Evolutionary conservation across 768 basidiomycete species (phyloP).

Genomic region (Paxillus ammoniavirescens): DNA sequence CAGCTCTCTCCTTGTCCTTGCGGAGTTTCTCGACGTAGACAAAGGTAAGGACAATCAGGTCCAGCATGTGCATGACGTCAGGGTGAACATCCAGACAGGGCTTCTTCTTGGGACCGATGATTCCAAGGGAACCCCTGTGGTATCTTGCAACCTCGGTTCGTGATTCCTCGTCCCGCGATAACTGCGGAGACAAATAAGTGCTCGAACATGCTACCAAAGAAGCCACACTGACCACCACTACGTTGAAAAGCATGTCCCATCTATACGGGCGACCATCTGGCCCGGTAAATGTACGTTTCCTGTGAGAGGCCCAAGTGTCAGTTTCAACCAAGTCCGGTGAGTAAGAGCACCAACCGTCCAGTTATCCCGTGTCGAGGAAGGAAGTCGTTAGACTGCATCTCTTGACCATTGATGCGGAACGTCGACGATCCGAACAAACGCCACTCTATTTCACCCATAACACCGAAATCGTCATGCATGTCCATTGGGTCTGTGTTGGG

Average conservation of each 20-base stretch:
- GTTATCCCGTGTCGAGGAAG: slow-evolving; percentile 20
- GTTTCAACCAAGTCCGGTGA: background rate
- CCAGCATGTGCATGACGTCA: slow-evolving; percentile 22
- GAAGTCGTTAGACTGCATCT: slow-evolving; percentile 25
- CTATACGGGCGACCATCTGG: slow-evolving; percentile 34
- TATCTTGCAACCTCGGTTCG: slow-evolving; percentile 20
- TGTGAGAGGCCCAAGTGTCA: background rate
- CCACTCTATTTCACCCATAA: slow-evolving; percentile 37
- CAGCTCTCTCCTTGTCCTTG: slow-evolving; percentile 19
- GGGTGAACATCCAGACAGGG: slow-evolving; percentile 21
- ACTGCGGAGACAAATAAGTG: slow-evolving; percentile 5
- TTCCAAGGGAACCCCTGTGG: slow-evolving; percentile 15
- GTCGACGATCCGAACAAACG: slow-evolving; percentile 27
- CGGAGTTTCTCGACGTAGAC: slow-evolving; percentile 33
- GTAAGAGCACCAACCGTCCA: slow-evolving; percentile 17
- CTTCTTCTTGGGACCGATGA: slow-evolving; percentile 16
- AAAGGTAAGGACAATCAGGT: slow-evolving; percentile 28
- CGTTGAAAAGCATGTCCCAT: slow-evolving; percentile 26
- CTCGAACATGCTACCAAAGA: background rate
- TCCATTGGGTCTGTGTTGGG: slow-evolving; percentile 20
- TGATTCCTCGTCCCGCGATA: slow-evolving; percentile 17
- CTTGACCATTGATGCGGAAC: slow-evolving; percentile 28
- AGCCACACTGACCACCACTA: slow-evolving; percentile 15
- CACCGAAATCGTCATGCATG: slow-evolving; percentile 29
- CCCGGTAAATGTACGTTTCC: slow-evolving; percentile 32